Percentiles rank a stretch among this genome's conserved stretches.
Conservation (phyloP, 306 rosid species). For the Sicyos edulis region DNA sequence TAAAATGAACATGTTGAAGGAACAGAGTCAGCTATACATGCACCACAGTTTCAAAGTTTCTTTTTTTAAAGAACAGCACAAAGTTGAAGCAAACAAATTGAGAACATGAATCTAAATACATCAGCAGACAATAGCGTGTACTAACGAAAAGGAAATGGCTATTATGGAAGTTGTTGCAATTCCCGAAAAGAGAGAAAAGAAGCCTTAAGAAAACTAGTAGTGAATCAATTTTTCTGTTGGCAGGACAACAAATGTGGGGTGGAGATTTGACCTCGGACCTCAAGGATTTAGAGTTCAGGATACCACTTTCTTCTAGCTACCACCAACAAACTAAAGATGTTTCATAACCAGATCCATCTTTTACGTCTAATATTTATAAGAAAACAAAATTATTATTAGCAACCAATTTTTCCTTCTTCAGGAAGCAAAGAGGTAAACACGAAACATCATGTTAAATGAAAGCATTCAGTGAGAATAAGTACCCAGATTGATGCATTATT, state of each 20-base stretch:
- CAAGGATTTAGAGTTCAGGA: background rate
- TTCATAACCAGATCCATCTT: background rate
- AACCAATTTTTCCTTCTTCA: constrained; percentile 9
- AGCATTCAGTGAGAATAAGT: constrained; percentile 25
- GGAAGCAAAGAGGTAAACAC: constrained; percentile 2
- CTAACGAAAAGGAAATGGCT: background rate
- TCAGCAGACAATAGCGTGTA: background rate
- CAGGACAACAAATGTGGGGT: background rate
- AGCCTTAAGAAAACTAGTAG: background rate
- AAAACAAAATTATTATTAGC: background rate
- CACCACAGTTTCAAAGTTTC: background rate
- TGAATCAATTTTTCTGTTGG: background rate
- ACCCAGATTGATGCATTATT: constrained; percentile 86
- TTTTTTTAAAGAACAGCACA: background rate
- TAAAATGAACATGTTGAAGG: background rate
- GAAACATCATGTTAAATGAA: background rate
- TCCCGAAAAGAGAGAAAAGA: background rate
- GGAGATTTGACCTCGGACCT: background rate
- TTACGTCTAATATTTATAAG: background rate
- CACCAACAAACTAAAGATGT: background rate
- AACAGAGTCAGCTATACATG: background rate
- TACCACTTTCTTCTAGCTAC: background rate
- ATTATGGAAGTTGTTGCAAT: too few relatives aligned
- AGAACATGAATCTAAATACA: background rate
- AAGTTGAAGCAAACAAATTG: background rate